Conservation (phyloP, 164 flowering plant species). For the Dillenia suffruticosa region DNA sequence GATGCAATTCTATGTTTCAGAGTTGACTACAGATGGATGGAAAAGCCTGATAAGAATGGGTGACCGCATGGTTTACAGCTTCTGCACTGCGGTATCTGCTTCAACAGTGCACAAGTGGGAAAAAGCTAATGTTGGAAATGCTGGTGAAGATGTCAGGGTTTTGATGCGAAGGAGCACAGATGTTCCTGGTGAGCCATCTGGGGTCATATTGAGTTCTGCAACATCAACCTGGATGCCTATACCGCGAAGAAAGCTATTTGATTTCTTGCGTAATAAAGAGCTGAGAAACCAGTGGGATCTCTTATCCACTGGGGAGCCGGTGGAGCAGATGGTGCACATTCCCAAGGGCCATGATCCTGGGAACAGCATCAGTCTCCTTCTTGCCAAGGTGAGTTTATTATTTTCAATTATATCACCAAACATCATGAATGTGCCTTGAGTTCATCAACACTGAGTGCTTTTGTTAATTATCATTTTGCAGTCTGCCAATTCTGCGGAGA, state of each 20-base stretch:
- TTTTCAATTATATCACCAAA: too few species aligned
- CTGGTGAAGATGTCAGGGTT: conserved; percentile 42
- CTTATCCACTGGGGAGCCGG: conserved; percentile 50
- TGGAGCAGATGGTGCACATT: conserved; percentile 57
- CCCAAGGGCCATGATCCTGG: conserved; percentile 56
- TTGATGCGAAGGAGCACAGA: conserved; percentile 44
- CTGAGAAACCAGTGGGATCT: conserved; percentile 71
- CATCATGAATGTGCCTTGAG: not conserved
- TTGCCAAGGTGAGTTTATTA: conserved; percentile 31
- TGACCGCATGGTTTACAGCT: conserved; percentile 59
- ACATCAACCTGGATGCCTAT: conserved; percentile 77
- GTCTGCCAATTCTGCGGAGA: conserved; percentile 24
- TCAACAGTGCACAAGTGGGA: conserved; percentile 56
- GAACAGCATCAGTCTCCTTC: conserved; percentile 54
- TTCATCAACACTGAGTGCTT: not conserved
- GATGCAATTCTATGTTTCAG: too few species aligned
- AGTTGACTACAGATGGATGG: conserved; percentile 26
- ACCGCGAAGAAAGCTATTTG: conserved; percentile 42
- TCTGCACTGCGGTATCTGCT: conserved; percentile 63
- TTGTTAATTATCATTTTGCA: conserved; percentile 9
- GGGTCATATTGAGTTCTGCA: conserved; percentile 62
- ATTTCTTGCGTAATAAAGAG: conserved; percentile 49
- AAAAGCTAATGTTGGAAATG: conserved; percentile 27
- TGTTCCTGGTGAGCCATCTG: conserved; percentile 66
- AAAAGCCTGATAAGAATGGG: conserved; percentile 63